Evolutionary conservation across 257 asterid species (phyloP), one percentile per base, ranked within the genome.

Genomic region (Datura wrightii): DNA sequence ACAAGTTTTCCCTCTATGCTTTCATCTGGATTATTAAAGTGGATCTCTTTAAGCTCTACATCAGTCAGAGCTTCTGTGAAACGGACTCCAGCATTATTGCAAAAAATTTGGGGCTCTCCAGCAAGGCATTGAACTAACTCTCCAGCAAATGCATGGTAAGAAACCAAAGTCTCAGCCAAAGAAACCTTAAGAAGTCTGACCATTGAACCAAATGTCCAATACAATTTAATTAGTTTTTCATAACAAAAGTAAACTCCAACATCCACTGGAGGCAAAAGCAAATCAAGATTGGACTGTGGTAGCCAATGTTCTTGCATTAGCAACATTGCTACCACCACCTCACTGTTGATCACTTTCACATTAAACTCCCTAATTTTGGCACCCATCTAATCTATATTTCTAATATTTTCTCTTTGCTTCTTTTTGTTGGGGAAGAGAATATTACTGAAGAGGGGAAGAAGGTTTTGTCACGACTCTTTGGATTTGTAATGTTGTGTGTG

Each of bases 211-310:
- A 85, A 89, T 11, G 90, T 34, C 63, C 6, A 0, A 36, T 1
- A 18, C 39, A 0, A 5, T n/a, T 6, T 86, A 2, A 31, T n/a
- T 15, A 85, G 86, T 8, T 65, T 85, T 36, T 87, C 48, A 53
- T 84, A 94, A 86, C 96, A 94, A n/a, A 94, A 90, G 94, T 92
- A 90, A 44, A 93, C 85, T 5, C 91, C 90, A 42, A 92, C 85
- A 24, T 94, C 94, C 1, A 92, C 91, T 5, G 94, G 90, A 46
- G 98, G 98, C 80, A 93, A 59, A 39, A 93, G 94, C 80, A 93
- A 80, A 93, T 94, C 98, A 56, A 94, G 94, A 89, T 94, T 94
- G 83, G 98, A 93, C 3, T 88, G 92, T 59, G 94, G 94, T 62
- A 93, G 70, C 93, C 90, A 85, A 80, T 92, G 92, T 11, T 93